These are phyloP conservation scores for Amanita muscaria DNA, from an alignment of 768 basidiomycete species.

Conservation along the genomic window DNA sequence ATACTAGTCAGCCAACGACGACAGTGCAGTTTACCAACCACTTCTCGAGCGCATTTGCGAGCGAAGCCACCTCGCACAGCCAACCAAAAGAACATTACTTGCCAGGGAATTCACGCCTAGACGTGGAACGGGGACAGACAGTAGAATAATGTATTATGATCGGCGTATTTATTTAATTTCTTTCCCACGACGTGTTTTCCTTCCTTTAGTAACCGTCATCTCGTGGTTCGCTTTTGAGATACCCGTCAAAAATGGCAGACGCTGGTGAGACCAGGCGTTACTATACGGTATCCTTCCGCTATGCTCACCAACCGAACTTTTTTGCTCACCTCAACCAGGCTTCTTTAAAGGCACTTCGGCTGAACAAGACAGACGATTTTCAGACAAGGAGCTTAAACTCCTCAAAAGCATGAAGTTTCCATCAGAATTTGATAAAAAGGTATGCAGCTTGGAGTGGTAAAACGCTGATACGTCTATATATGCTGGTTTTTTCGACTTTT, in stretches of 20 bases:
- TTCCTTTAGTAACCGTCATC: conserved; percentile 1
- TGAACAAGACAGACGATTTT: conserved; percentile 88
- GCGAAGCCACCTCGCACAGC: background rate
- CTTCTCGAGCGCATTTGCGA: no score
- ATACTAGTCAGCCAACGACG: background rate
- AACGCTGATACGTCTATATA: background rate
- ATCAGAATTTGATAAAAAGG: conserved; percentile 81
- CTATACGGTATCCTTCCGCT: conserved; percentile 18
- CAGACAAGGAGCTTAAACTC: conserved; percentile 88
- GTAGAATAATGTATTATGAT: no score
- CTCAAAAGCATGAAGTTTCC: conserved; percentile 90
- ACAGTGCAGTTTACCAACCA: no score
- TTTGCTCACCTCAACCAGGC: conserved; percentile 34
- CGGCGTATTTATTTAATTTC: no score
- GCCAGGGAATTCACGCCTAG: no score
- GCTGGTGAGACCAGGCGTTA: conserved; percentile 33
- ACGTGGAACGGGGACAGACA: no score
- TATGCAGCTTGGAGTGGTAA: conserved; percentile 15
- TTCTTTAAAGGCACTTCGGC: conserved; percentile 90
- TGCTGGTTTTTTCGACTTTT: background rate
- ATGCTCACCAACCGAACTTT: conserved; percentile 12
- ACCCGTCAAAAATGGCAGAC: conserved; percentile 39
- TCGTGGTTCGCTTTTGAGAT: background rate
- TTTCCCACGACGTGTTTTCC: conserved; percentile 1
- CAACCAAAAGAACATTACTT: no score